Conservation (phyloP, 2,329 filamentous ascomycete species). For the Aspergillus sp. region DNA sequence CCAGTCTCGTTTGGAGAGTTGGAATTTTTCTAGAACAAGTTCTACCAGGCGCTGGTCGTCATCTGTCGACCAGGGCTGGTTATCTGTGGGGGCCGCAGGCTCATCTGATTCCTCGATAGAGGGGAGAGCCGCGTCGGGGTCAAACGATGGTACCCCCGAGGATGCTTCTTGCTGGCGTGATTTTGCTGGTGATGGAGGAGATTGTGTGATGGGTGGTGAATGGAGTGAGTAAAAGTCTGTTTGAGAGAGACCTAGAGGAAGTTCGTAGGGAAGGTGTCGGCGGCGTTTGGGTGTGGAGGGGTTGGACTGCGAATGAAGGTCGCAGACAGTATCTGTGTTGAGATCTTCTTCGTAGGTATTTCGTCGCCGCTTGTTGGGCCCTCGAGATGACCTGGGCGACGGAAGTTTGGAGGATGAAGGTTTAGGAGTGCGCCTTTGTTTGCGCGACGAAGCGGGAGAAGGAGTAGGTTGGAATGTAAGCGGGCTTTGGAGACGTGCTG, state of each 20-base stretch:
- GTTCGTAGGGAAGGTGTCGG: slow-evolving; percentile 41
- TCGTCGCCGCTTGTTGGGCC: slow-evolving; percentile 42
- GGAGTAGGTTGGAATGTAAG: slow-evolving; percentile 30
- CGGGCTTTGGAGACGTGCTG: slow-evolving; percentile 42
- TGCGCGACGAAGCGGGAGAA: slow-evolving; percentile 24
- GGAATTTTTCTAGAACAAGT: slow-evolving; percentile 45
- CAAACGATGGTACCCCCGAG: slow-evolving; percentile 16
- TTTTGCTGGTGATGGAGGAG: slow-evolving; percentile 28
- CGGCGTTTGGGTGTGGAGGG: slow-evolving; percentile 48
- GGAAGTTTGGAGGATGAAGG: slow-evolving; percentile 17
- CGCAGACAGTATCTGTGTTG: slow-evolving; percentile 11
- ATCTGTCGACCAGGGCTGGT: slow-evolving; percentile 36
- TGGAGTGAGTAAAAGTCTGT: slow-evolving; percentile 46
- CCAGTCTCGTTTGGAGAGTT: slow-evolving; percentile 45
- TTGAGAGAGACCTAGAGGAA: slow-evolving; percentile 45
- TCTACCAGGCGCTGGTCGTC: slow-evolving; percentile 46
- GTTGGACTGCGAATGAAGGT: slow-evolving; percentile 21
- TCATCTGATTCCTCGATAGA: slow-evolving; percentile 35
- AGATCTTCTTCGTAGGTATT: slow-evolving; percentile 28
- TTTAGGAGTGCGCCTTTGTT: slow-evolving; percentile 22
- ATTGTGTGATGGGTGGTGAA: slow-evolving; percentile 33
- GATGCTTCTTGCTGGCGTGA: slow-evolving; percentile 11
- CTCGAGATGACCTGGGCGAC: slow-evolving; percentile 30
- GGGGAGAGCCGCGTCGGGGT: slow-evolving; percentile 36
- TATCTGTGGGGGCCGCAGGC: slow-evolving; percentile 6